These are phyloP conservation scores for Coemansia sp. DNA, from an alignment of 192 early-diverging fungal species.

Conservation along the genomic window DNA sequence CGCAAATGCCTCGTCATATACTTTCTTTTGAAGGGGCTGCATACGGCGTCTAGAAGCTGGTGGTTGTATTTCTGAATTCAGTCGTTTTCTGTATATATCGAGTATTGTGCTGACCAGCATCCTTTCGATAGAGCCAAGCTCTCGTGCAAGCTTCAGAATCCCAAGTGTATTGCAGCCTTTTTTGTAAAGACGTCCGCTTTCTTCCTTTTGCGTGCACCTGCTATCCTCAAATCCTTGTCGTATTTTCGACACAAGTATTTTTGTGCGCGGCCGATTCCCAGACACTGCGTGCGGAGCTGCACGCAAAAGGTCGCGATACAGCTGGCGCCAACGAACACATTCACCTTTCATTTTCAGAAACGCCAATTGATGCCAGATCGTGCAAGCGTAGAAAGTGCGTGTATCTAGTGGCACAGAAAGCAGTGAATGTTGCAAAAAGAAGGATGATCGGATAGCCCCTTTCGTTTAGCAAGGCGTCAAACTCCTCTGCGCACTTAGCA, in stretches of 20 bases:
- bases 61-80: slow-evolving; percentile 18
- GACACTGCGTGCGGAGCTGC: slow-evolving; percentile 32
- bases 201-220: slow-evolving; percentile 1
- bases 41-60: slow-evolving; percentile 17
- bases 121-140: slow-evolving; percentile 47
- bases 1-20: slow-evolving; percentile 10
- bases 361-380: not conserved
- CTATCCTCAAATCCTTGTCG: slow-evolving; percentile 40
- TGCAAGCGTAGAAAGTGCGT: not conserved
- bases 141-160: slow-evolving; percentile 51
- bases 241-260: slow-evolving; percentile 18
- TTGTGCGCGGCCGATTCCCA: slow-evolving; percentile 11
- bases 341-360: slow-evolving; percentile 2
- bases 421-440: too few relatives aligned
- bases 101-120: slow-evolving; percentile 25
- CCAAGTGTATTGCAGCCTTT: slow-evolving; percentile 46
- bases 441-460: too few relatives aligned
- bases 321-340: slow-evolving; percentile 22
- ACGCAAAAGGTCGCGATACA: slow-evolving; percentile 41
- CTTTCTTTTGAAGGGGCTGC: slow-evolving; percentile 15
- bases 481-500: too few relatives aligned
- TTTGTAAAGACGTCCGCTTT: slow-evolving; percentile 13
- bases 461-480: too few relatives aligned
- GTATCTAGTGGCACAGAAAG: not conserved
- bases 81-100: slow-evolving; percentile 13